Evolutionary conservation across 1,284 basidiomycete species (phyloP), one percentile per base, ranked within the genome.

Genomic region (Ustilago sp.): DNA sequence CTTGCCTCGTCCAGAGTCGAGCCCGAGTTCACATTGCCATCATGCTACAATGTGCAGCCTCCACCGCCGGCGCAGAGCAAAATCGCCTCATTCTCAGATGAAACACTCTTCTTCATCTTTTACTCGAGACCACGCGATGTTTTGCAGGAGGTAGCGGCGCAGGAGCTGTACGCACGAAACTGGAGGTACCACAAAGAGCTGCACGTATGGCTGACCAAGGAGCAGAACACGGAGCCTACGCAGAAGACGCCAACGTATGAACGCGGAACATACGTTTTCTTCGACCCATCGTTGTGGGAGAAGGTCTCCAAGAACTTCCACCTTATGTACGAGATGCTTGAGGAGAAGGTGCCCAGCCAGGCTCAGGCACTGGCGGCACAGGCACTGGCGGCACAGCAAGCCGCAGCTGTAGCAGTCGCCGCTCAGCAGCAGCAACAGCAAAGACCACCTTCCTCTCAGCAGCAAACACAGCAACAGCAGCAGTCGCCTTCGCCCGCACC

Each of bases 71-170:
- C 94, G 7, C 92, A 94, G 68, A 90, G 88, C 77, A 99, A 98
- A 88, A 92, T 93, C 36, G 89, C 90, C 9, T 92, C 92, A 74
- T 98, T 99, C 87, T 93, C 92, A 84, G 96, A 99, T 87, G 96
- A 99, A 88, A 98, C 96, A 34, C 88, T 99, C 43, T 98, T 99
- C 88, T 98, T 94, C 90, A 96, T 98, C 91, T 99, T 99, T 89
- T 99, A 99, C 88, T 92, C 94, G 68, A 92, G 91, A 86, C 94
- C 96, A 63, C 89, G 94, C 82, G 96, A 99, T 87, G 91, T 93
- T 36, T 88, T 98, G 74, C 96, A 99, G 87, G 95, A 98, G 87
- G 91, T 95, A 55, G 96, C 96, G 13, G 94, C 95, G 50, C 93
- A 94, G 86, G 96, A 98, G 89, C 89, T 99, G 92, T 97, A 92